These are phyloP conservation scores for Eurotiales sp. DNA, from an alignment of 2,329 filamentous ascomycete species.

Conservation along the genomic window DNA sequence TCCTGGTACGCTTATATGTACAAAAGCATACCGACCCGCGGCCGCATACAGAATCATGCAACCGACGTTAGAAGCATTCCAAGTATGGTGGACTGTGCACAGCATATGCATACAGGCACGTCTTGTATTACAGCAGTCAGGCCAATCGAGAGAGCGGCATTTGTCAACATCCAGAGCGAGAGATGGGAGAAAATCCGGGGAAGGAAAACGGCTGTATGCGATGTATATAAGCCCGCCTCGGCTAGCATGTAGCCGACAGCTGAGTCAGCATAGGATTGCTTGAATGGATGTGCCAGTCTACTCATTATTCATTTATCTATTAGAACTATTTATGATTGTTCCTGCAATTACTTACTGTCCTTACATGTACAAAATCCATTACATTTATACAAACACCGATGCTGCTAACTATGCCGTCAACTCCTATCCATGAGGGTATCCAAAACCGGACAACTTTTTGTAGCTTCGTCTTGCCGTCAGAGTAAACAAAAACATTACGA, in stretches of 20 bases:
- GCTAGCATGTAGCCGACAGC: slow-evolving; percentile 14
- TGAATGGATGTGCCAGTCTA: too few species aligned
- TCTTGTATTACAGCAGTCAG: background rate
- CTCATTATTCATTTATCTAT: background rate
- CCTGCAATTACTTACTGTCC: too few species aligned
- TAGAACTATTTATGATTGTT: too few species aligned
- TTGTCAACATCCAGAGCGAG: slow-evolving; percentile 5
- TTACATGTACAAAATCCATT: too few species aligned
- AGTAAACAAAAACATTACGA: background rate
- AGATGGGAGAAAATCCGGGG: slow-evolving; percentile 1
- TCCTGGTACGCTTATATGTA: background rate
- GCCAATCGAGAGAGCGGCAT: slow-evolving; percentile 11
- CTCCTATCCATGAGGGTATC: slow-evolving; percentile 15
- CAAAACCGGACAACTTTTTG: slow-evolving; percentile 8
- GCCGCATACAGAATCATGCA: background rate
- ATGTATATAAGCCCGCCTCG: background rate
- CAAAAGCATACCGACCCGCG: background rate
- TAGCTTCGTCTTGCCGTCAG: background rate
- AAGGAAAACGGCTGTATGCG: background rate
- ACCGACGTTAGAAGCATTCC: too few species aligned
- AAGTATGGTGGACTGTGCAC: too few species aligned
- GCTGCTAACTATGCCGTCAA: slow-evolving; percentile 7
- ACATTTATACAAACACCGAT: background rate
- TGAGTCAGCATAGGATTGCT: too few species aligned
- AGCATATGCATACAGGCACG: too few species aligned